Evolutionary conservation across 2,329 filamentous ascomycete species (phyloP).

Genomic region (Hypoxylon sp.): DNA sequence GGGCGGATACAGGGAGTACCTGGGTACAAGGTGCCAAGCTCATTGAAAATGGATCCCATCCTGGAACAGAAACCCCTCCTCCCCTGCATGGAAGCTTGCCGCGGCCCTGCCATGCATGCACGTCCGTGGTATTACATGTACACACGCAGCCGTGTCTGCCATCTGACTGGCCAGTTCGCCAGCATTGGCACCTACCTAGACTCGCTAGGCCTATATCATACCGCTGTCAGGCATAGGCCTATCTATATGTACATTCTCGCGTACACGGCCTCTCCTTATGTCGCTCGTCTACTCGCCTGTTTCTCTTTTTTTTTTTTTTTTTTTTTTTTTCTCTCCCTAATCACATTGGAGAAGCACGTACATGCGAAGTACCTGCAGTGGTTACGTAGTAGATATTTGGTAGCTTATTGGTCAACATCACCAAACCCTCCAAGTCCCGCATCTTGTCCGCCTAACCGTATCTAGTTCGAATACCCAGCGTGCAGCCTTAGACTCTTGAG

Average conservation of each 20-base stretch:
- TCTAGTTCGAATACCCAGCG: neutral
- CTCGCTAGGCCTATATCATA: too few relatives aligned
- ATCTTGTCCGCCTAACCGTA: neutral
- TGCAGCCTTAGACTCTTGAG: too few relatives aligned
- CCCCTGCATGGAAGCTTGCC: constrained; percentile 24
- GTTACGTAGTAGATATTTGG: too few relatives aligned
- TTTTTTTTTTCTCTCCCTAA: too few relatives aligned
- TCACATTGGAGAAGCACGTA: too few relatives aligned
- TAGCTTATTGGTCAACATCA: neutral
- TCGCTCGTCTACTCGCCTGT: too few relatives aligned
- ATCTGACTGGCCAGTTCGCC: constrained; percentile 1
- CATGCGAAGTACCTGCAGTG: too few relatives aligned
- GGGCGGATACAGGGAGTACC: constrained; percentile 16
- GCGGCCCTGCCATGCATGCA: constrained; percentile 3
- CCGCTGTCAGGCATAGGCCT: too few relatives aligned
- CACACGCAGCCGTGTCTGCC: neutral
- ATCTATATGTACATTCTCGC: too few relatives aligned
- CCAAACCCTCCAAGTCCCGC: neutral
- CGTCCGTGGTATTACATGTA: constrained; percentile 4
- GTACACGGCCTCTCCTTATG: too few relatives aligned
- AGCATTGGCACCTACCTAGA: too few relatives aligned
- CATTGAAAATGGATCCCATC: constrained; percentile 2
- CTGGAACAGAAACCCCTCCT: constrained; percentile 16
- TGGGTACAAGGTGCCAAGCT: neutral
- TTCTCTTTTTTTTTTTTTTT: too few relatives aligned